phyloP scores from a whole-genome alignment of 192 early-diverging fungal species.

The Spinellus fusiger region DNA sequence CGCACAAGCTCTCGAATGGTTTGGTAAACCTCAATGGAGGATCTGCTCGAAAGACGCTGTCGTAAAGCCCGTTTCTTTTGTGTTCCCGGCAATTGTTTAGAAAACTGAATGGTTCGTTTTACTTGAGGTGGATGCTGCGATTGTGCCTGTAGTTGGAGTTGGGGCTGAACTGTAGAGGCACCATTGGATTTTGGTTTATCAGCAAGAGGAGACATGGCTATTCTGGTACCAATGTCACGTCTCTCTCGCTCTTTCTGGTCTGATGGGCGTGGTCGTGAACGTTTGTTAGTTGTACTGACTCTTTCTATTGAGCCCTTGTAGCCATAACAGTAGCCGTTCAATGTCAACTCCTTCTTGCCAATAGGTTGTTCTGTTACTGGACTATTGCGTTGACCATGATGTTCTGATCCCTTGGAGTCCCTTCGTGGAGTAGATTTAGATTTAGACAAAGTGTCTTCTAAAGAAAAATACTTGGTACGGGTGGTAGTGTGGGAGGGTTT shows the following conservation, averaged over 20 bases:
- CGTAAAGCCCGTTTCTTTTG: slow-evolving; percentile 9
- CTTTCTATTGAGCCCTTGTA: slow-evolving; percentile 1
- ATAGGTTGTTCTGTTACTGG: no score
- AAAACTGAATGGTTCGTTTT: not conserved
- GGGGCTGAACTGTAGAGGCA: not conserved
- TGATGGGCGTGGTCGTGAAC: not conserved
- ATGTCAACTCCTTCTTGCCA: slow-evolving; percentile 9
- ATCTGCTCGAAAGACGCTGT: slow-evolving; percentile 29
- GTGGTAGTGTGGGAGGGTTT: not conserved
- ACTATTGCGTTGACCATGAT: no score
- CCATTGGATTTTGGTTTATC: not conserved
- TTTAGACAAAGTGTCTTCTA: not conserved
- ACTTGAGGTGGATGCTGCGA: not conserved
- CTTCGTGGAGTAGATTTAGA: not conserved
- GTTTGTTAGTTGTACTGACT: not conserved
- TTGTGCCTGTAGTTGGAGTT: not conserved
- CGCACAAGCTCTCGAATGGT: slow-evolving; percentile 42
- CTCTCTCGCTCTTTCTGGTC: no score
- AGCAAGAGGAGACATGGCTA: no score
- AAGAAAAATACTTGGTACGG: not conserved
- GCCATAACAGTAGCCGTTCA: slow-evolving; percentile 8
- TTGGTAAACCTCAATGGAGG: slow-evolving; percentile 46
- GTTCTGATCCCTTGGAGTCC: not conserved
- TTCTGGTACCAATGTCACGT: no score
- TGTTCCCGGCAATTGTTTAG: not conserved